A percentile compares a stretch with the other conserved stretches of the same genome.
Evolutionary conservation across 768 basidiomycete genomes (phyloP).

Genomic region (Dendrothele bispora): DNA sequence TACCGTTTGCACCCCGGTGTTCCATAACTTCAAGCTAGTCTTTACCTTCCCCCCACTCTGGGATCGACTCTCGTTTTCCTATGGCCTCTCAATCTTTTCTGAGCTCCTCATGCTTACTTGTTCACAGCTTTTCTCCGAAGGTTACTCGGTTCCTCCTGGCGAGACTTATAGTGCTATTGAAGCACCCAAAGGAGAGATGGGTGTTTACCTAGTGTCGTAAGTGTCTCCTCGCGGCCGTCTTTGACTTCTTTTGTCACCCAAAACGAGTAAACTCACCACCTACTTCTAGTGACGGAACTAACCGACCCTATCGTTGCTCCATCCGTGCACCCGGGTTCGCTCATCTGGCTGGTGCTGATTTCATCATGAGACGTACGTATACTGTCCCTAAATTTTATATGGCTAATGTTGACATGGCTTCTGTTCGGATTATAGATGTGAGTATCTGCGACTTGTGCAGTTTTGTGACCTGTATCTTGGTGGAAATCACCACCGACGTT

Average conservation of each 20-base stretch:
- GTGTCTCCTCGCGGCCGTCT: constrained; percentile 23
- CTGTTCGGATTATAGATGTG: constrained; percentile 38
- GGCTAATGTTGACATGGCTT: constrained; percentile 5
- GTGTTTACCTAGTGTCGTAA: constrained; percentile 93
- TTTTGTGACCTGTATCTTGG: too few relatives aligned
- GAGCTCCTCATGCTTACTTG: neutral
- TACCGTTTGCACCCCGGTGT: too few relatives aligned
- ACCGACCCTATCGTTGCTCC: constrained; percentile 95
- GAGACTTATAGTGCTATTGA: constrained; percentile 98
- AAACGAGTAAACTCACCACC: neutral
- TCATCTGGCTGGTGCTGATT: constrained; percentile 93
- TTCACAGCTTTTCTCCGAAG: constrained; percentile 86
- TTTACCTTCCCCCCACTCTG: too few relatives aligned
- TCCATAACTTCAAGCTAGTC: too few relatives aligned
- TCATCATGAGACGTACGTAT: constrained; percentile 91
- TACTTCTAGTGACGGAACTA: constrained; percentile 75
- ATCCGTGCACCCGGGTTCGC: constrained; percentile 97
- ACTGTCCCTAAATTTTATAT: constrained; percentile 9
- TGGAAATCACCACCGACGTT: too few relatives aligned
- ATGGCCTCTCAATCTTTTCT: neutral
- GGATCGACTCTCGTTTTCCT: neutral
- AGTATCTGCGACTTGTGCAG: constrained; percentile 9
- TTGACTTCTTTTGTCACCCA: neutral
- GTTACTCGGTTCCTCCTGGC: constrained; percentile 93
- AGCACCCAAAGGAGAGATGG: constrained; percentile 99